These are phyloP conservation scores for Calonectria henricotiae DNA, from an alignment of 2,329 filamentous ascomycete genomes.

Conservation along the genomic window DNA sequence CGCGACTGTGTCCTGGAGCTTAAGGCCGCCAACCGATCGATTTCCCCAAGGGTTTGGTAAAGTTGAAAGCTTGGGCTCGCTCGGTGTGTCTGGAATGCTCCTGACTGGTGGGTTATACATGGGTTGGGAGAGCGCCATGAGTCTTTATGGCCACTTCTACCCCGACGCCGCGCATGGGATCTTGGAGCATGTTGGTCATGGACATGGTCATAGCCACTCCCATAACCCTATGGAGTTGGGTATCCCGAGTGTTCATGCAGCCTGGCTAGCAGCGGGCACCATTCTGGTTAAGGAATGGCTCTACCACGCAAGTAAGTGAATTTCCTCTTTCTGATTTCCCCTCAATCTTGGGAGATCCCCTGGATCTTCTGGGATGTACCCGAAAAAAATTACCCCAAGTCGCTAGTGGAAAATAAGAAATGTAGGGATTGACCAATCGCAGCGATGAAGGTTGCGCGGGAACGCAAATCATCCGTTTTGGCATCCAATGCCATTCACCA, in stretches of 20 bases:
- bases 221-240: conserved; percentile 66
- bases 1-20: conserved; percentile 93
- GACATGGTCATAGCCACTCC: conserved; percentile 78
- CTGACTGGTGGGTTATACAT: conserved; percentile 93
- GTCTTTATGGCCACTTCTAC: conserved; percentile 82
- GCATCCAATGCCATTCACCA: conserved; percentile 98
- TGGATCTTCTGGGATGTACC: conserved; percentile 12
- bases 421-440: conserved; percentile 51
- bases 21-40: conserved; percentile 85
- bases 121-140: conserved; percentile 81
- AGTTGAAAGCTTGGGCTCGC: conserved; percentile 93
- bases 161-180: conserved; percentile 78
- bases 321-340: conserved; percentile 8
- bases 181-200: conserved; percentile 74
- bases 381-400: conserved; percentile 8
- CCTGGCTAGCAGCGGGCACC: conserved; percentile 92
- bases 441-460: conserved; percentile 96
- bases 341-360: conserved; percentile 10
- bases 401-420: conserved; percentile 26
- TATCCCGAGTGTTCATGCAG: conserved; percentile 90
- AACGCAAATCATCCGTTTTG: conserved; percentile 95
- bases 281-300: conserved; percentile 97
- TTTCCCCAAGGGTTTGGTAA: conserved; percentile 97
- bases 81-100: conserved; percentile 94
- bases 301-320: conserved; percentile 91